Percentiles rank a stretch among this genome's conserved stretches.
Evolutionary conservation across 2,329 filamentous ascomycete species (phyloP).

Genomic region (Pseudopithomyces chartarum): DNA sequence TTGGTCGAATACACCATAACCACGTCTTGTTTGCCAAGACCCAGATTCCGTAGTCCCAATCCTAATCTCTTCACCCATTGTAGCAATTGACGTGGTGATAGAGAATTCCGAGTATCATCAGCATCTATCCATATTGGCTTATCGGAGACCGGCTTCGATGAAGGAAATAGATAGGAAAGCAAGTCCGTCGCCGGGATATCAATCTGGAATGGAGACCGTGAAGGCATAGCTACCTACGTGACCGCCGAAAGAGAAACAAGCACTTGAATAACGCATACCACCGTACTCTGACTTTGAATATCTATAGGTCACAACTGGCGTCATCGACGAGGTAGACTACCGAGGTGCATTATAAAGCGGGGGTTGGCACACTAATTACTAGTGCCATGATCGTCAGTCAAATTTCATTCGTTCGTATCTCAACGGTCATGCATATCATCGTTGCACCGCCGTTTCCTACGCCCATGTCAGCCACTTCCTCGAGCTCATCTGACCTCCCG

Average conservation of each 20-base stretch:
- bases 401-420: not conserved
- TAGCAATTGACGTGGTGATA: conserved; percentile 56
- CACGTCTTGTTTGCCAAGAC: conserved; percentile 55
- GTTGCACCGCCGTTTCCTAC: not conserved
- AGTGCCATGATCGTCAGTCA: not conserved
- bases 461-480: not conserved
- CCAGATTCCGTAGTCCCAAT: conserved; percentile 53
- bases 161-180: conserved; percentile 44
- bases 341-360: conserved; percentile 1
- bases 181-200: conserved; percentile 55
- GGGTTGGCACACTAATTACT: not conserved
- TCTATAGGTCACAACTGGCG: not conserved
- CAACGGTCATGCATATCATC: not conserved
- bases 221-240: conserved; percentile 52
- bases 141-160: conserved; percentile 42
- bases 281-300: not conserved
- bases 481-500: not conserved
- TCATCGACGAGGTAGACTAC: not conserved
- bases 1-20: conserved; percentile 61
- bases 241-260: too few species aligned
- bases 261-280: not conserved
- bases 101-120: conserved; percentile 48
- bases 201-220: conserved; percentile 53
- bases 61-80: conserved; percentile 60
- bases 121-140: conserved; percentile 61